Percentiles rank a stretch among this genome's conserved stretches.
These are phyloP conservation scores for Papiliotrema fonsecae DNA, from an alignment of 1,284 basidiomycete genomes.

Conservation along the genomic window DNA sequence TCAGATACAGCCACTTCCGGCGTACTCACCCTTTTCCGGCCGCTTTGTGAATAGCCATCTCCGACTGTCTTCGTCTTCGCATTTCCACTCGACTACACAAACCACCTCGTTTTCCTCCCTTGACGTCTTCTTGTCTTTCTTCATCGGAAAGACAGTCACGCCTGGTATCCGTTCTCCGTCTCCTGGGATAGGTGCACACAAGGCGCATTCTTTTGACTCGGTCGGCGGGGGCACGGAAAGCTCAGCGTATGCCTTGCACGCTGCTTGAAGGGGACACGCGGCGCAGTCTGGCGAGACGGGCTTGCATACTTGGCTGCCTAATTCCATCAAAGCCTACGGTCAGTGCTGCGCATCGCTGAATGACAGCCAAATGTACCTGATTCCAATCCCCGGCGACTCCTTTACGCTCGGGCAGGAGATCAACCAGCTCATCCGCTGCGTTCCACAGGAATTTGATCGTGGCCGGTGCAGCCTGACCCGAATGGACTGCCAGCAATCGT, in stretches of 20 bases:
- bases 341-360: background rate
- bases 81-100: slow-evolving; percentile 73
- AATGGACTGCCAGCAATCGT: slow-evolving; percentile 73
- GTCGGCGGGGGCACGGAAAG: slow-evolving; percentile 26
- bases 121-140: slow-evolving; percentile 72
- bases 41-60: slow-evolving; percentile 72
- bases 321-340: slow-evolving; percentile 47
- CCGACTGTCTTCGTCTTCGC: slow-evolving; percentile 25
- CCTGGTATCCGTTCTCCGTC: slow-evolving; percentile 24
- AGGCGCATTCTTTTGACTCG: slow-evolving; percentile 56
- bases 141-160: slow-evolving; percentile 81
- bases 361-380: slow-evolving; percentile 52
- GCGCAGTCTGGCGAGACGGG: slow-evolving; percentile 69
- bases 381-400: slow-evolving; percentile 69
- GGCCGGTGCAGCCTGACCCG: slow-evolving; percentile 69
- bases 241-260: slow-evolving; percentile 63
- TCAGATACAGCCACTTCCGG: no score
- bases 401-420: slow-evolving; percentile 43
- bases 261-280: slow-evolving; percentile 62
- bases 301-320: slow-evolving; percentile 86
- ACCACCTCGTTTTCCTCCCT: slow-evolving; percentile 82
- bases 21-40: slow-evolving; percentile 68
- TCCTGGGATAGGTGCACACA: slow-evolving; percentile 64
- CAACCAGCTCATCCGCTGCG: slow-evolving; percentile 66
- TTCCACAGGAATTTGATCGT: slow-evolving; percentile 79